phyloP scores from a whole-genome alignment of 352 stramenopile genomes.

The Phytophthora ramorum region DNA sequence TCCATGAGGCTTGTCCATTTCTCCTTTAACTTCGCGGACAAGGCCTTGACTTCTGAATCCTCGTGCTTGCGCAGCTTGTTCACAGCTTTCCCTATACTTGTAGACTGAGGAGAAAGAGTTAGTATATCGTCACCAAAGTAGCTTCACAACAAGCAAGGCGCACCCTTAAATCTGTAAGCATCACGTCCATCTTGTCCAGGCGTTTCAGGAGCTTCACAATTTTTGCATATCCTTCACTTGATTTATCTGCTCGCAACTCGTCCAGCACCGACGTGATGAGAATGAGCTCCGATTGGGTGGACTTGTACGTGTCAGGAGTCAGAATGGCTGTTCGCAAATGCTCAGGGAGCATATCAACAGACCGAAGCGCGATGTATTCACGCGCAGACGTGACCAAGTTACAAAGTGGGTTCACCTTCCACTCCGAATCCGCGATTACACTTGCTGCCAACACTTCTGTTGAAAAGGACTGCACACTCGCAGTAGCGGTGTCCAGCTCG shows the following conservation, averaged over 20 bases:
- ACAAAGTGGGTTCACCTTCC: slow-evolving; percentile 75
- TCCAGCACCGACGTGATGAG: slow-evolving; percentile 72
- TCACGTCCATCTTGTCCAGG: slow-evolving; percentile 76
- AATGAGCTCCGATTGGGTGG: slow-evolving; percentile 77
- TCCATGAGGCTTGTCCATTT: slow-evolving; percentile 86
- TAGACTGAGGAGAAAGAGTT: slow-evolving; percentile 51
- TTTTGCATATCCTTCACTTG: slow-evolving; percentile 39
- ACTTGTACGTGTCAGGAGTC: slow-evolving; percentile 82
- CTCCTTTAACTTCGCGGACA: slow-evolving; percentile 65
- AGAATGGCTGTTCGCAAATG: slow-evolving; percentile 84
- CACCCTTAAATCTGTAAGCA: slow-evolving; percentile 82
- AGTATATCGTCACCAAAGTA: slow-evolving; percentile 8
- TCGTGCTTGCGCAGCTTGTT: slow-evolving; percentile 88
- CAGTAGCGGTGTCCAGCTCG: slow-evolving; percentile 75
- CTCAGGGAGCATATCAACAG: slow-evolving; percentile 84
- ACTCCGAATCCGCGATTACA: slow-evolving; percentile 77
- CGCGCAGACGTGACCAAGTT: slow-evolving; percentile 84
- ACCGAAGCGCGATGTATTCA: slow-evolving; percentile 85
- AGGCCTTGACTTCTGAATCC: slow-evolving; percentile 50
- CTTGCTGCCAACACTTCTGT: slow-evolving; percentile 69
- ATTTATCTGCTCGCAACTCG: slow-evolving; percentile 44
- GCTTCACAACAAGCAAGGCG: slow-evolving; percentile 5
- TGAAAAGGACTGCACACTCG: slow-evolving; percentile 65
- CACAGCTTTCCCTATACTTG: slow-evolving; percentile 85
- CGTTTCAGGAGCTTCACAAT: slow-evolving; percentile 73